Base-by-base conservation (phyloP, 192 early-diverging fungal genomes). In the Dissophora globulifera region DNA sequence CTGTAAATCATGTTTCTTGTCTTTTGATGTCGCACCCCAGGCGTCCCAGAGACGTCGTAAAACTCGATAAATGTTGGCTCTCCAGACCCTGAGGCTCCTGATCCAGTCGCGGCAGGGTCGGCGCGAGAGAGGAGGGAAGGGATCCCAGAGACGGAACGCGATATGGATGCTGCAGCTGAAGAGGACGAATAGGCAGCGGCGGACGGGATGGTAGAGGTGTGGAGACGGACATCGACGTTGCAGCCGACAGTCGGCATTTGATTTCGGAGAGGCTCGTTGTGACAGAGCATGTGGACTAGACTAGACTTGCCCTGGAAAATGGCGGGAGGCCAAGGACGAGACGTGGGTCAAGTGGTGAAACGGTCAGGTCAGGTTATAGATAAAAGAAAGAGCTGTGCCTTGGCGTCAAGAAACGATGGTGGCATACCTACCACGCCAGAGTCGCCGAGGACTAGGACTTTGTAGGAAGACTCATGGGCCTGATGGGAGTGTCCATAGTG, bases 1-100 rank as follows among this genome's bases (percentile, higher is more conserved):
- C 52, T 60, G 33, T 87, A 87, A 55, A 83, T 85, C 65, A 86
- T 78, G 16, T 35, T 72, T 20, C 86, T 79, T n/a, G 85, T 72
- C n/a, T 57, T 67, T 22, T 62, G 76, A n/a, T 84, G 81, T 47
- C 81, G 49, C 1, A 76, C 72, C 25, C 63, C 63, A 12, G 78
- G 72, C 0, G 81, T 66, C 13, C 83, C 84, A 25, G 79, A 75
- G 19, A 87, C 46, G 49, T 87, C 86, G 62, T 86, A 75, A 58
- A 87, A 86, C 60, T 87, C 86, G 7, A 87, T 65, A 45, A 87
- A 87, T 53, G 80, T 76, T 46, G 69, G 47, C 29, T 81, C 56
- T 2, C 12, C 11, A 11, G 4, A 20, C 17, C 16, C 27, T 49
- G 7, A 7, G 31, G 11, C 9, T 22, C 67, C 17, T 50, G 35